Evolutionary conservation across 352 stramenopile species (phyloP).

Genomic region (Phytophthora syringae): DNA sequence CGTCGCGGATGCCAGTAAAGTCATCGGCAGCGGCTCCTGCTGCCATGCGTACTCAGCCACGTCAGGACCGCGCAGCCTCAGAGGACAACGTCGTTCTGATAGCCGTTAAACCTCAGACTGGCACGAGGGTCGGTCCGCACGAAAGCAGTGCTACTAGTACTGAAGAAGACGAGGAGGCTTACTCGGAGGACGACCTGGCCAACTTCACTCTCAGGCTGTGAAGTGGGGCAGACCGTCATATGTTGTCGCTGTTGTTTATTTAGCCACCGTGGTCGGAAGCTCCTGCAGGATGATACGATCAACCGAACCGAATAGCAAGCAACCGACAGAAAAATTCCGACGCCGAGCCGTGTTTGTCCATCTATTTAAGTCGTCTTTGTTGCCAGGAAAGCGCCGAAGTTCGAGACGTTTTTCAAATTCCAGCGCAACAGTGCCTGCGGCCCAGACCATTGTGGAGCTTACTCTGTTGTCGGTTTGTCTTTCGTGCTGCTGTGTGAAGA

Average conservation of each 20-base stretch:
- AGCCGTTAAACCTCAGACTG: slow-evolving; percentile 17
- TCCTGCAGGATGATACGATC: slow-evolving; percentile 2
- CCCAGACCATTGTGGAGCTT: neutral
- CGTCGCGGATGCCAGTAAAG: slow-evolving; percentile 19
- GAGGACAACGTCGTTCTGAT: slow-evolving; percentile 58
- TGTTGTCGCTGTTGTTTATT: slow-evolving; percentile 36
- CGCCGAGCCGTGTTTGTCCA: slow-evolving; percentile 2
- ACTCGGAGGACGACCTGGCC: slow-evolving; percentile 69
- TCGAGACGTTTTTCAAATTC: slow-evolving; percentile 24
- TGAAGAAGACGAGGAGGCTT: slow-evolving; percentile 52
- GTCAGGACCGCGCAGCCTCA: slow-evolving; percentile 54
- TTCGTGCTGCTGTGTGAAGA: neutral
- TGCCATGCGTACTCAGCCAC: slow-evolving; percentile 24
- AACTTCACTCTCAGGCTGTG: slow-evolving; percentile 67
- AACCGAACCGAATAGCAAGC: slow-evolving; percentile 20
- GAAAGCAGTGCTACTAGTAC: slow-evolving; percentile 43
- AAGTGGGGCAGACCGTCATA: slow-evolving; percentile 9
- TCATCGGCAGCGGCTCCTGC: slow-evolving; percentile 21
- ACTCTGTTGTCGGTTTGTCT: neutral
- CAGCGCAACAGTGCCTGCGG: neutral
- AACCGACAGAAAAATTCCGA: slow-evolving; percentile 26
- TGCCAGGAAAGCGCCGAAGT: slow-evolving; percentile 7
- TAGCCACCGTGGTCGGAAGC: slow-evolving; percentile 18
- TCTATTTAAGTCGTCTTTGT: slow-evolving; percentile 25
- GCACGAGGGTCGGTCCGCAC: slow-evolving; percentile 24